Base-by-base conservation (phyloP, 2,329 filamentous ascomycete species). In the Apiospora koreana region DNA sequence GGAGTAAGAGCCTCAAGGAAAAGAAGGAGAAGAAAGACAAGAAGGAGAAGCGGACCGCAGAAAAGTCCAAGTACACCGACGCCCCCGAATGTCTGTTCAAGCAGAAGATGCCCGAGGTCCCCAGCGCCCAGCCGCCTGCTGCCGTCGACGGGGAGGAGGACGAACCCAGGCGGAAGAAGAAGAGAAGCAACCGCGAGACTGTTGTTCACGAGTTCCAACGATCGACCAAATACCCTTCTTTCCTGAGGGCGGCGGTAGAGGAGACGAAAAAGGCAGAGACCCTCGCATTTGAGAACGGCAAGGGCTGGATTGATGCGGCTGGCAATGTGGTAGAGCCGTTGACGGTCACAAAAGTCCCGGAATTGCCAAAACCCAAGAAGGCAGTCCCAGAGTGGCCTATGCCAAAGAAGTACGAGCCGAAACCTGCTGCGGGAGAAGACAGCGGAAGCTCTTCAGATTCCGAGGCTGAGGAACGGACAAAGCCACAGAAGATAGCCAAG, bases 181-280 rank as follows among this genome's bases (percentile, higher is more conserved):
- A 86, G 71, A 88, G 89, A 75, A 86, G 86, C 64, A 86, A 84
- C 68, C 68, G 84, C 18, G 89, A 93, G 71, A 86, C 91, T 1
- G 84, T 94, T 4, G 87, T 98, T 3, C 95, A 98, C 80, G 96
- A 99, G 79, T 98, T 98, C 78, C 89, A 92, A 75, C 94, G 94
- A 79, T 94, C 92, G 9, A 90, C 89, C 46, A 95, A 94, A 76
- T 92, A 94, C 73, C 93, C 94, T 0, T 92, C 89, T 5, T 98
- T 97, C 78, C 81, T 98, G 71, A 94, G 93, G 79, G 84, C 86
- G 7, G 85, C 78, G 54, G 81, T 83, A 6, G 43, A 35, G 14
- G 79, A 82, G 1, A 81, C 81, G 1, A 81, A 81, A 1, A 80
- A 80, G 12, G 79, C 80, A 21, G 85, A 86, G 65, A 79, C 84